Base-by-base conservation (phyloP, 208 protist species). In the Crithidia brevicula region DNA sequence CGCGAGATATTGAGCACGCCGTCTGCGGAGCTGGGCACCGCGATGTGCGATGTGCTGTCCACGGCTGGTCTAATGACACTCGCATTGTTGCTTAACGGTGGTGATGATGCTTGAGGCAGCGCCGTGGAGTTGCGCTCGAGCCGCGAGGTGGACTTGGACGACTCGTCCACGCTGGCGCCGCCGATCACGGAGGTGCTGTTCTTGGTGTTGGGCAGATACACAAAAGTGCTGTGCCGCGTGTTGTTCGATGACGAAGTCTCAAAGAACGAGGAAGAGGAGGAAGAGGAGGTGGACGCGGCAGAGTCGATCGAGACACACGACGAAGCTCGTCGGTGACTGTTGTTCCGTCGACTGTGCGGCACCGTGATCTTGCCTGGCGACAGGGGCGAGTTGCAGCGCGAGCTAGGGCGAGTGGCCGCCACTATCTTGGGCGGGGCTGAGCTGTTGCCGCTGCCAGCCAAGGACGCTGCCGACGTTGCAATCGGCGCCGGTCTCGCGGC, bases 151-250 rank as follows among this genome's bases (percentile, higher is more conserved):
- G 18, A 42, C 31, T 9, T 16, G 30, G 57, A 38, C 40, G 57
- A 27, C 15, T 4, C 22, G 16, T 63, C 34, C 25, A 42, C 47
- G 11, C n/a, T 27, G 28, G 16, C 36, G 13, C 38, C 42, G 42
- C 45, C 50, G 18, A 3, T 28, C 22, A 31, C 2, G 22, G 31
- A 20, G 22, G 27, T 52, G 58, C 43, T 65, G 59, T 65, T 65
- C 22, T 65, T 52, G 8, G n/a, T 65, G 33, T 65, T 52, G 8
- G n/a, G 58, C 18, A 54, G 59, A 31, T 53, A 65, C 11, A 65
- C 46, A 10, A 65, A 31, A 33, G 59, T 65, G 59, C 45, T 65
- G 31, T 65, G 59, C 4, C 59, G 59, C 59, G 31, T 50, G 40
- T 50, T 42, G 27, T 16, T 18, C 10, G 10, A 15, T 18, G 30